Base-by-base conservation (phyloP, 2,329 filamentous ascomycete species). In the Rhinocladiella similis region DNA sequence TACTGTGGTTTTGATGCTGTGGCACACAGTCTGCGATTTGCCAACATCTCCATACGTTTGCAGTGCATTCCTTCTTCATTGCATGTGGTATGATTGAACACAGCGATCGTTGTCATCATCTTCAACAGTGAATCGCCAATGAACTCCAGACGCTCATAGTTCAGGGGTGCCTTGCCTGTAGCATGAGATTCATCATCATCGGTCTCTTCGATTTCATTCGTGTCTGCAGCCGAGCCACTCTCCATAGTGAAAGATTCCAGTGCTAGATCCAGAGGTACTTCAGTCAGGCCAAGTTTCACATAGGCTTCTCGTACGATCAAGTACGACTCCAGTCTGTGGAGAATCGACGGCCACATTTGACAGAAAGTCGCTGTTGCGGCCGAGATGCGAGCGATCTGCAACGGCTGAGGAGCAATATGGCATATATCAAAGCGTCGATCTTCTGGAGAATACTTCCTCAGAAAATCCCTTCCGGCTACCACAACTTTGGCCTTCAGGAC, bases 61-160 rank as follows among this genome's bases (percentile, higher is more conserved):
- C 96, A 89, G 67, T 99, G 94, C 65, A 90, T 94, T 54, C 90
- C 85, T 68, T 99, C 94, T 62, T 91, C 85, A 59, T 88, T 84
- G 47, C 89, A 83, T 0, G 91, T 90, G 18, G 89, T 85, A 25
- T 85, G 80, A 1, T 88, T 87, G 68, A 89, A 97, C 0, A 96
- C 78, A 0, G 91, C 86, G 51, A 99, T 91, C 0, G 92, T 93
- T 0, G 93, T 97, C 10, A 90, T 90, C 86, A 97, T 93, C 73
- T 99, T 99, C 57, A 99, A 79, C 67, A 97, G 96, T 33, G 88
- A 89, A 70, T 99, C 94, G 0, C 94, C 94, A 1, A 97, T 80
- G 57, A 97, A 96, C 67, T 99, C 94, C 0, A 97, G 80, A 12
- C 94, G 84, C 71, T 99, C 94, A 66, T 99, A 99, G 65, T 97